Evolutionary conservation across 768 basidiomycete species (phyloP), one percentile per base, ranked within the genome.

Genomic region (Leccinum longicurvipes): DNA sequence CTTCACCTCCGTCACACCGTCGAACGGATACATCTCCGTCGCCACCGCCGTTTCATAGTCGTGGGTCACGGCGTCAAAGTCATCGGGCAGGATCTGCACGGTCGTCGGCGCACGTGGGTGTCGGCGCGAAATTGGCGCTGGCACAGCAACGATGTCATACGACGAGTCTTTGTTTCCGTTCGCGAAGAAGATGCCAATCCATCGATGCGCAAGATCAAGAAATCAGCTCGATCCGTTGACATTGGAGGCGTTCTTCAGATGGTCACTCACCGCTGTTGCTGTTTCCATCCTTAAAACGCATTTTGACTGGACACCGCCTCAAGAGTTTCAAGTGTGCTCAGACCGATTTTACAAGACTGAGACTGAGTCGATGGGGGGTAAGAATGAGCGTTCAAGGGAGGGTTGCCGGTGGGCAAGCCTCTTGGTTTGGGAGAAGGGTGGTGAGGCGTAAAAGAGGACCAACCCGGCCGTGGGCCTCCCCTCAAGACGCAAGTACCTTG

Each of bases 61-160:
- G 5, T 62, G 60, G 14, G 69, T 71, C 6, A 61, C 49, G 10
- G 70, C 69, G 2, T 71, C 68, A 51, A 71, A 71, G 51, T 71
- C 65, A 36, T 71, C 71, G 2, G 66, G 54, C 17, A 71, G 51
- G 34, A 68, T 60, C 44, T 70, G 71, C n/a, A 72, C 49, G 15
- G 69, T 71, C 8, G 69, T 72, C 19, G 71, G 69, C 14, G 71
- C 64, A 8, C 66, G 68, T 1, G 69, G 69, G 7, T 31, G 69
- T 32, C 68, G 65, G 19, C 61, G 63, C 17, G 51, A 51, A 23
- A 31, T 39, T 39, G n/a, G 54, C n/a, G 29, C 49, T 17, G 58
- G 63, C 6, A 63, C 56, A 4, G 63, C 56, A 28, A 72, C 65
- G 34, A 71, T 67, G 41, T 71, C 70, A 39, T 70, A 68, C 29